phyloP scores from a whole-genome alignment of 108 stramenopile genomes.

The Nitzschia sp. region DNA sequence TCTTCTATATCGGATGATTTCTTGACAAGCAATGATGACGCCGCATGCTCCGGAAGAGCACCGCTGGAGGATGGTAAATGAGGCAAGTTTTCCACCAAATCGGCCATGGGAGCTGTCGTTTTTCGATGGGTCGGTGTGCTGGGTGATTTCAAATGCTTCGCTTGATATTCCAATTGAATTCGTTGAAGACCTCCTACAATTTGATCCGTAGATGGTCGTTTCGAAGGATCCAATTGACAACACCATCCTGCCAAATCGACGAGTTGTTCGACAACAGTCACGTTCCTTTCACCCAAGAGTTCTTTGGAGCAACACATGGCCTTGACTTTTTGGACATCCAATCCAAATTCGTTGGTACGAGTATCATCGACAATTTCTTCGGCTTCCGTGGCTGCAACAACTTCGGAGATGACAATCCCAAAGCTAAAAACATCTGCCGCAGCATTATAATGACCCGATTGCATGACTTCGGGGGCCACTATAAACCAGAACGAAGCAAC shows the following conservation, averaged over 20 bases:
- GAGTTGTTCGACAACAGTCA: background rate
- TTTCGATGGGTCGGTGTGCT: background rate
- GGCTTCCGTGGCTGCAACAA: background rate
- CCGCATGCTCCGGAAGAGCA: background rate
- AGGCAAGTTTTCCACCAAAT: background rate
- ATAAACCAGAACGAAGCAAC: background rate
- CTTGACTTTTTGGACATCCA: constrained; percentile 11
- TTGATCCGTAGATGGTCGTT: constrained; percentile 13
- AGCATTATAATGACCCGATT: background rate
- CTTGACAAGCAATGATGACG: background rate
- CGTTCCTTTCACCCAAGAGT: background rate
- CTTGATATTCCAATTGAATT: constrained; percentile 21
- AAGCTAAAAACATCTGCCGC: constrained; percentile 24
- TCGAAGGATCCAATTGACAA: constrained; percentile 7
- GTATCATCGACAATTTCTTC: constrained; percentile 25
- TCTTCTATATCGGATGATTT: background rate
- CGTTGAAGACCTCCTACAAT: constrained; percentile 9
- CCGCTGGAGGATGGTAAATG: background rate
- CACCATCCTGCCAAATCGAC: constrained; percentile 9
- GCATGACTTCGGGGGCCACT: constrained; percentile 28
- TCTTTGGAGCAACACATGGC: background rate
- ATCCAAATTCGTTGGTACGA: constrained; percentile 7
- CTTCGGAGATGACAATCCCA: constrained; percentile 23
- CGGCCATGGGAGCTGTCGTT: background rate
- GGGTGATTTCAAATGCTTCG: constrained; percentile 2